Evolutionary conservation across 1,284 basidiomycete genomes (phyloP).

Genomic region (Megacollybia platyphylla): DNA sequence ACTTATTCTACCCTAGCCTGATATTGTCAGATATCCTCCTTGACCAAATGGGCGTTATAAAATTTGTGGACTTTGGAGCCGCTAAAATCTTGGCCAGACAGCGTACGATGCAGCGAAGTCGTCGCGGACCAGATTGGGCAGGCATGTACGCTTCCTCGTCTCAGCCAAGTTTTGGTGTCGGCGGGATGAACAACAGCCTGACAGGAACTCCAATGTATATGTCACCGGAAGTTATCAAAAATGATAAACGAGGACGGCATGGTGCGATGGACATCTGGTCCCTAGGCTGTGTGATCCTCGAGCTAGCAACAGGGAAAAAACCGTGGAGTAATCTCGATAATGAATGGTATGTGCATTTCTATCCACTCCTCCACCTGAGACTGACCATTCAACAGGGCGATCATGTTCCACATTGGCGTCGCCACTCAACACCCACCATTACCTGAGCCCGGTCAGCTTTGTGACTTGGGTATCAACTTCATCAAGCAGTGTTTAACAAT

Average conservation of each 20-base stretch:
- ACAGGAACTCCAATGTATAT: slow-evolving; percentile 99
- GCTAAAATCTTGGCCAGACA: slow-evolving; percentile 95
- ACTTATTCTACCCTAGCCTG: slow-evolving; percentile 9
- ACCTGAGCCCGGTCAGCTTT: slow-evolving; percentile 85
- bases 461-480: slow-evolving; percentile 86
- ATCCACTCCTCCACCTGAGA: slow-evolving; percentile 3
- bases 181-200: slow-evolving; percentile 70
- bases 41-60: slow-evolving; percentile 89
- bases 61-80: slow-evolving; percentile 98
- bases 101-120: slow-evolving; percentile 72
- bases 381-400: slow-evolving; percentile 51
- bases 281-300: slow-evolving; percentile 91
- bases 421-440: slow-evolving; percentile 94
- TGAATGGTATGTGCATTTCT: slow-evolving; percentile 65
- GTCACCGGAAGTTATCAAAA: slow-evolving; percentile 98
- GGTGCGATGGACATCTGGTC: slow-evolving; percentile 99
- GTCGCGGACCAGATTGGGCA: slow-evolving; percentile 32
- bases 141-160: slow-evolving; percentile 9
- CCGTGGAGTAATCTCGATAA: slow-evolving; percentile 99
- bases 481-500: slow-evolving; percentile 88
- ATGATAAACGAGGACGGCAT: slow-evolving; percentile 71
- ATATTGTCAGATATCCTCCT: slow-evolving; percentile 74
- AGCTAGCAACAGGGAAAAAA: slow-evolving; percentile 92
- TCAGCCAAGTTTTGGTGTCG: slow-evolving; percentile 20
- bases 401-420: slow-evolving; percentile 99